phyloP scores from a whole-genome alignment of 2,329 filamentous ascomycete genomes.

The Aspergillus fructus region DNA sequence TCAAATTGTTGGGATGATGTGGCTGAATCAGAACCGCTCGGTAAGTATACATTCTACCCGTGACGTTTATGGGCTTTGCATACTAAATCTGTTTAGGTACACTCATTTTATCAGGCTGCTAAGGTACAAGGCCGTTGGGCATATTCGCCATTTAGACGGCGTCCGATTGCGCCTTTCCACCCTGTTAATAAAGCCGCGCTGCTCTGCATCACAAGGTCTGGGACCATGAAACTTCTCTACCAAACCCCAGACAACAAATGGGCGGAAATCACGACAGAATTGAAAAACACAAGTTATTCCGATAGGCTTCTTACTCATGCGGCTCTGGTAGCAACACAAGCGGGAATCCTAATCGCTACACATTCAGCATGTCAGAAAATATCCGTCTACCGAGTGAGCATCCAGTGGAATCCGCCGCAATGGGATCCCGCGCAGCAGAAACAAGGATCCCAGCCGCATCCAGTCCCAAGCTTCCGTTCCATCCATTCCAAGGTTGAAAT shows the following conservation, averaged over 20 bases:
- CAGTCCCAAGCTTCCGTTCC: conserved; percentile 38
- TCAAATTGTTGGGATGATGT: conserved; percentile 79
- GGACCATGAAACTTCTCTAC: conserved; percentile 73
- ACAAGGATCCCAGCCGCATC: conserved; percentile 29
- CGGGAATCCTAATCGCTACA: conserved; percentile 45
- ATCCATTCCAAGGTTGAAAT: conserved; percentile 38
- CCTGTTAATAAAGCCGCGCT: conserved; percentile 67
- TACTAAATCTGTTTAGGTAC: conserved; percentile 30
- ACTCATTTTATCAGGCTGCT: conserved; percentile 58
- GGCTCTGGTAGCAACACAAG: conserved; percentile 70
- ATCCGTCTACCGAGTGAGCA: conserved; percentile 68
- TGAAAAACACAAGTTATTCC: conserved; percentile 70
- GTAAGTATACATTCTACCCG: conserved; percentile 23
- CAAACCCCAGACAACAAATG: conserved; percentile 71
- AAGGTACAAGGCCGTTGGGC: conserved; percentile 64
- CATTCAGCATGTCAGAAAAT: conserved; percentile 65
- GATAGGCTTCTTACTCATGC: conserved; percentile 80
- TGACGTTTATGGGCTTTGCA: neutral
- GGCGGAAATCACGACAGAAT: conserved; percentile 69
- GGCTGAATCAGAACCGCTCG: conserved; percentile 66
- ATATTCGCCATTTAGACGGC: conserved; percentile 66
- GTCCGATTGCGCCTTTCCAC: conserved; percentile 70
- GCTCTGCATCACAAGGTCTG: conserved; percentile 72
- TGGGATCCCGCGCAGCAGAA: conserved; percentile 47
- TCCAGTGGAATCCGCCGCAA: conserved; percentile 69